Percentiles rank a stretch among this genome's conserved stretches.
These are phyloP conservation scores for Gastrolobium villosum DNA, from an alignment of 306 rosid genomes.

Conservation along the genomic window DNA sequence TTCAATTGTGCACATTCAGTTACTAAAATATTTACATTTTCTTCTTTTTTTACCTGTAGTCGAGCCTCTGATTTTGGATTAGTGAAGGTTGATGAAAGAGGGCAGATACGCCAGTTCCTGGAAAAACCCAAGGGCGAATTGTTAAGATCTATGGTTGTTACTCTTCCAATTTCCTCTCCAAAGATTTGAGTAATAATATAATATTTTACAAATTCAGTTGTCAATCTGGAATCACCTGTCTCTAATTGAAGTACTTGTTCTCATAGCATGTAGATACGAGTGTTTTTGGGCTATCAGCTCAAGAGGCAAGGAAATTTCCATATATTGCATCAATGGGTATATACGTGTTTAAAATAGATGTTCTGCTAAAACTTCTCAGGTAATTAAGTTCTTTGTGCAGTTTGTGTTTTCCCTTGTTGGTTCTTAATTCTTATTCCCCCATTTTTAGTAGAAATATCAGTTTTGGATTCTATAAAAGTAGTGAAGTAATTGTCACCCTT, in stretches of 20 bases:
- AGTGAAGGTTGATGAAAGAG: conserved; percentile 64
- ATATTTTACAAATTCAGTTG: conserved; percentile 15
- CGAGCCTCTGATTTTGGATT: conserved; percentile 67
- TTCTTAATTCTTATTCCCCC: not conserved
- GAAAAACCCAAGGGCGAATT: conserved; percentile 65
- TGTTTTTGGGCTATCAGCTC: conserved; percentile 58
- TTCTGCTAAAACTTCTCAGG: conserved; percentile 62
- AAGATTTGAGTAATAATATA: conserved; percentile 14
- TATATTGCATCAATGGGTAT: conserved; percentile 69
- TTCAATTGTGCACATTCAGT: not conserved
- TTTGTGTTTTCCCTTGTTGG: conserved; percentile 1
- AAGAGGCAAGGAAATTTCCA: conserved; percentile 58
- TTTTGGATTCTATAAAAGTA: not conserved
- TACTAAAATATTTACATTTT: conserved; percentile 24
- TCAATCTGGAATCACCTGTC: conserved; percentile 31
- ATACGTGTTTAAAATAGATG: conserved; percentile 62
- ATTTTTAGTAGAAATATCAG: conserved; percentile 14
- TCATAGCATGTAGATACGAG: conserved; percentile 62
- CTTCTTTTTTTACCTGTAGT: conserved; percentile 38
- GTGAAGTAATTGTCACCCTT: no score
- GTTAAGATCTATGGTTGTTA: conserved; percentile 65
- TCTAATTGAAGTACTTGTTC: conserved; percentile 48
- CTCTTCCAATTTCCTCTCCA: conserved; percentile 42
- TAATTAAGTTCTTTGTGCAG: conserved; percentile 39
- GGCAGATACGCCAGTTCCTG: conserved; percentile 53